Conservation (phyloP, 257 asterid genomes). For the Solanum verrucosum region DNA sequence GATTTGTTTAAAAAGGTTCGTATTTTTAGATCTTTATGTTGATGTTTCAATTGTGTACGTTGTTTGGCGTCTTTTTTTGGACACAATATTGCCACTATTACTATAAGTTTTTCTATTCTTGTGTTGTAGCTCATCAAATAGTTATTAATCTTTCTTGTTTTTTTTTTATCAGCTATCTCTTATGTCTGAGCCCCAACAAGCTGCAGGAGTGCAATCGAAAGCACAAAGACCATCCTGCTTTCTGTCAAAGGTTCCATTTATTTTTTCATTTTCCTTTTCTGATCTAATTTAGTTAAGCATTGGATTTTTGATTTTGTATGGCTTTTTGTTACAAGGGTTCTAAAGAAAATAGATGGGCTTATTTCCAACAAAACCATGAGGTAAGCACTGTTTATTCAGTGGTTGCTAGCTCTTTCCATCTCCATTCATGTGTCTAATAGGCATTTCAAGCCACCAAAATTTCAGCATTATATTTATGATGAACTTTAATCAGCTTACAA, state of each 20-base stretch:
- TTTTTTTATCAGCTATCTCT: slow-evolving; percentile 58
- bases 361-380: slow-evolving; percentile 52
- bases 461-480: not conserved
- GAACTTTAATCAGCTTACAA: not conserved
- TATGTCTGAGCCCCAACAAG: slow-evolving; percentile 42
- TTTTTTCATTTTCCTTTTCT: not conserved
- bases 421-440: not conserved
- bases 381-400: slow-evolving; percentile 19
- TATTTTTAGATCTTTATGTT: not conserved
- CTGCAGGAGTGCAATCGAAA: slow-evolving; percentile 24
- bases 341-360: slow-evolving; percentile 79
- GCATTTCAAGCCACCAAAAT: not conserved
- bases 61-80: not conserved
- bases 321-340: slow-evolving; percentile 60
- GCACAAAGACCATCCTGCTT: slow-evolving; percentile 20
- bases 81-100: not conserved
- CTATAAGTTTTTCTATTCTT: not conserved
- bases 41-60: not conserved
- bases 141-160: slow-evolving; percentile 2
- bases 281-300: not conserved
- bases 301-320: slow-evolving; percentile 26
- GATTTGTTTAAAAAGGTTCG: slow-evolving; percentile 80
- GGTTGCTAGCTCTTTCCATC: not conserved
- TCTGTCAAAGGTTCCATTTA: slow-evolving; percentile 45
- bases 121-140: not conserved